These are phyloP conservation scores for Ampelocalamus luodianensis DNA, from an alignment of 176 grass and related monocot genomes.

Conservation along the genomic window DNA sequence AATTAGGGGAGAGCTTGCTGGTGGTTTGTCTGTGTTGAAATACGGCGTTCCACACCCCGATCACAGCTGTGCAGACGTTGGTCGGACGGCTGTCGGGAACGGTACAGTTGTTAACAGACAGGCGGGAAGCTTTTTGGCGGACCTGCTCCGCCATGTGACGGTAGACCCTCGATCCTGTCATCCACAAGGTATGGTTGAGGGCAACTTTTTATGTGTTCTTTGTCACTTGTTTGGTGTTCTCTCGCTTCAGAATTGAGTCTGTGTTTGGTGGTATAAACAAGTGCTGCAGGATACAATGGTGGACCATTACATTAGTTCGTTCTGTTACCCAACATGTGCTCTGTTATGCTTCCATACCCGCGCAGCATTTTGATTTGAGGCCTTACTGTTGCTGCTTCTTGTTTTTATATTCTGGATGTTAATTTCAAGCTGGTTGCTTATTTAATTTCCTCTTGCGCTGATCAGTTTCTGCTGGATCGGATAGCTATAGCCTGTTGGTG, in stretches of 20 bases:
- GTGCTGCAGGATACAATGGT: slow-evolving; percentile 18
- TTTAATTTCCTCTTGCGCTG: slow-evolving; percentile 10
- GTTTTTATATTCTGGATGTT: neutral
- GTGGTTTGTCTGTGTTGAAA: slow-evolving; percentile 43
- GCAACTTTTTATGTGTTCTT: slow-evolving; percentile 44
- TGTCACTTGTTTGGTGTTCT: slow-evolving; percentile 32
- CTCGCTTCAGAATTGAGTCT: slow-evolving; percentile 6
- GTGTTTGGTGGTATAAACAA: slow-evolving; percentile 35
- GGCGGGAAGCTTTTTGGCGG: slow-evolving; percentile 50
- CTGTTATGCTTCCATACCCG: slow-evolving; percentile 39
- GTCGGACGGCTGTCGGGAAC: slow-evolving; percentile 69
- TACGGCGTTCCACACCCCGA: slow-evolving; percentile 47
- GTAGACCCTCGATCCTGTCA: slow-evolving; percentile 62
- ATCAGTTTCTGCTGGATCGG: slow-evolving; percentile 40
- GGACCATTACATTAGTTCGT: slow-evolving; percentile 33
- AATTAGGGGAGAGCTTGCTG: slow-evolving; percentile 41
- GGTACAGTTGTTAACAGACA: slow-evolving; percentile 64
- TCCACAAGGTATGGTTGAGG: slow-evolving; percentile 37
- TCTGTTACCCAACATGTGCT: slow-evolving; percentile 46
- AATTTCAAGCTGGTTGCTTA: neutral
- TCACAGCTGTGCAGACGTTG: slow-evolving; percentile 68
- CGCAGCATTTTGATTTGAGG: slow-evolving; percentile 30
- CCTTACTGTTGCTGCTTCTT: slow-evolving; percentile 22
- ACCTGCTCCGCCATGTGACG: slow-evolving; percentile 55
- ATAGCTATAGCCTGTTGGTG: slow-evolving; percentile 39